Evolutionary conservation across 441 rosid genomes (phyloP), one percentile per base, ranked within the genome.

Genomic region (Omphalea diandra): DNA sequence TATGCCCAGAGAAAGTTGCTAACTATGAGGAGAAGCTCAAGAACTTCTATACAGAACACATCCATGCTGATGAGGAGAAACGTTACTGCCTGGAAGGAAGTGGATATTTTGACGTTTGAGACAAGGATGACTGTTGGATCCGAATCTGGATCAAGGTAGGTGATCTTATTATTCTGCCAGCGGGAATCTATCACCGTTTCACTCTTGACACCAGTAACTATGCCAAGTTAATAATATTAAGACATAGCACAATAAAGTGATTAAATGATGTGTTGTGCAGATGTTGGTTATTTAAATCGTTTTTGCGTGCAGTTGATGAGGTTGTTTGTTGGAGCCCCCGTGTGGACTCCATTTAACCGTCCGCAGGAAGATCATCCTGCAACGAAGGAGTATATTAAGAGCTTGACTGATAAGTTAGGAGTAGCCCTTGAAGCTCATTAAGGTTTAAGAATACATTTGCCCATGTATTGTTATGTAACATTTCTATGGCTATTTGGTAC

Each of bases 121-220:
- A 88, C 83, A 85, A 83, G 67, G 77, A 77, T 61, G 97, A 90
- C 65, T 72, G 75, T 33, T 90, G 97, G 98, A 82, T 90, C 50
- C 84, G 96, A 54, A 84, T 90, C 58, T 85, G 84, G 88, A 85
- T 89, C 72, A 83, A 76, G 80, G 80, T 85, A 0, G 95, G 97
- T 0, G 91, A 93, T 80, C 97, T 93, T 44, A 84, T 90, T 47
- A 76, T 90, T 47, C 74, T 93, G 54, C 95, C 93, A 0, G 96
- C 94, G 0, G 96, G 98, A 50, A 90, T 93, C 64, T 90, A 93
- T 80, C 98, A 93, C 73, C 84, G 94, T 44, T 90, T 93, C 82
- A 90, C 97, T 18, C 91, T 93, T 2, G 97, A 93, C 81, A 83
- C 88, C 31, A 56, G 56, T 72, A 83, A 93, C 84, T 87, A 87